Evolutionary conservation across 768 basidiomycete genomes (phyloP), one percentile per base, ranked within the genome.

Genomic region (Boletus eberwhitei): DNA sequence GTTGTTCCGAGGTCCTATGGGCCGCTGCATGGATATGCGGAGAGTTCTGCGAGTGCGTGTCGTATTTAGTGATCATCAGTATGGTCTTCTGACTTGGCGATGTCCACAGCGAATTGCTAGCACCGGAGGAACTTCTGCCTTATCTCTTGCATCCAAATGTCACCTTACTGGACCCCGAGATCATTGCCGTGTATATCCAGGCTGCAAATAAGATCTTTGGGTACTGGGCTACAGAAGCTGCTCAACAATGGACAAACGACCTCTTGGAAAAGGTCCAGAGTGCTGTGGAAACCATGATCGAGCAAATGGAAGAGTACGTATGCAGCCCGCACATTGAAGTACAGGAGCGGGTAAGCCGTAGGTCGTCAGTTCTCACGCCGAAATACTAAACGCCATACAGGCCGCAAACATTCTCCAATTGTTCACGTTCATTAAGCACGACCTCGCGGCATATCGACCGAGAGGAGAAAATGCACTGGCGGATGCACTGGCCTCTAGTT

Each of bases 11-110:
- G 64, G 82, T 96, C 9, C 74, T 97, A 2, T 93, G 90, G 82
- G 97, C 95, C 0, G 95, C 94, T 11, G 93, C 93, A 6, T 99
- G 92, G 90, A 90, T 98, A 60, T 93, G 91, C 58, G 96, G 95
- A 19, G 97, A 99, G 72, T 92, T 93, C 68, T 87, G 88, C 79
- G 79, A 84, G 95, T 94, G 61, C 67, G 87, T 75, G 21, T 50
- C 22, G 6, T 14, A 31, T 34, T 17, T 19, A 14, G 17, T 45
- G 8, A 24, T 32, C 21, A 8, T 17, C 1, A 8, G 17, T 1
- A 12, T 22, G 3, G 17, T 38, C 17, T 31, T 46, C 34, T 63
- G 19, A 62, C 19, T 58, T 50, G 52, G 16, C 52, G 50, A 22
- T 44, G 13, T 37, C 52, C 43, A 34, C 63, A 94, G 93, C 42